A percentile compares a stretch with the other conserved stretches of the same genome.
phyloP scores from a whole-genome alignment of 1,284 basidiomycete species.

The Butyriboletus appendiculatus region DNA sequence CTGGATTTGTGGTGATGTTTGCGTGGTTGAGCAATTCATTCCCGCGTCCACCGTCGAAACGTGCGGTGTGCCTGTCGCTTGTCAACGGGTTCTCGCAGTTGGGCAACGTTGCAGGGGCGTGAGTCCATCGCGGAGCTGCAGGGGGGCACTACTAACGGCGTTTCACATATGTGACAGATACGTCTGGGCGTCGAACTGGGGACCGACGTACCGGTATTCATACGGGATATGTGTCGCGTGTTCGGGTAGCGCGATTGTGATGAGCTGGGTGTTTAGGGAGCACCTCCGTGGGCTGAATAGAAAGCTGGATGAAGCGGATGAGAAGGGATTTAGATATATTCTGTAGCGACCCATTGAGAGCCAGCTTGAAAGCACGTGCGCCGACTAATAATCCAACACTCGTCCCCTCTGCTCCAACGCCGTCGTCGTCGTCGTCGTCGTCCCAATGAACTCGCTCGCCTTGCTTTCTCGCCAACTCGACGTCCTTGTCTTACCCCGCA shows the following conservation, averaged over 20 bases:
- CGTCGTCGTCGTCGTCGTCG: background rate
- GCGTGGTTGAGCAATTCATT: slow-evolving; percentile 72
- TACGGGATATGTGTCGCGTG: slow-evolving; percentile 30
- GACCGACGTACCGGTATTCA: slow-evolving; percentile 31
- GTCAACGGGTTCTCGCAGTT: slow-evolving; percentile 72
- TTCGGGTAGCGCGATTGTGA: slow-evolving; percentile 14
- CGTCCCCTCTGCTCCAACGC: background rate
- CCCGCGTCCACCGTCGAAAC: slow-evolving; percentile 66
- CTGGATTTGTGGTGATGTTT: slow-evolving; percentile 63
- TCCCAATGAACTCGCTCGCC: slow-evolving; percentile 65
- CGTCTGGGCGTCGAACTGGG: slow-evolving; percentile 27
- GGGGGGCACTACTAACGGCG: background rate
- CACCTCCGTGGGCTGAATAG: slow-evolving; percentile 19
- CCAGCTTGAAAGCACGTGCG: slow-evolving; percentile 17
- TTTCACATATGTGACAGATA: slow-evolving; percentile 15
- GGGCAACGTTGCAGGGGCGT: slow-evolving; percentile 71
- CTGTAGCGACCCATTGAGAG: slow-evolving; percentile 29
- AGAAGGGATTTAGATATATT: slow-evolving; percentile 26
- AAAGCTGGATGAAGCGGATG: slow-evolving; percentile 11
- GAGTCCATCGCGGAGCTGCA: slow-evolving; percentile 32
- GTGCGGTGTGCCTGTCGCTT: slow-evolving; percentile 68
- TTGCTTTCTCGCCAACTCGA: slow-evolving; percentile 73
- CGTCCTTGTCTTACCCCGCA: slow-evolving; percentile 49
- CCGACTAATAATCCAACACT: background rate
- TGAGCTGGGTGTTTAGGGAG: slow-evolving; percentile 29